Base-by-base conservation (phyloP, 2,329 filamentous ascomycete genomes). In the Xylariales sp. region DNA sequence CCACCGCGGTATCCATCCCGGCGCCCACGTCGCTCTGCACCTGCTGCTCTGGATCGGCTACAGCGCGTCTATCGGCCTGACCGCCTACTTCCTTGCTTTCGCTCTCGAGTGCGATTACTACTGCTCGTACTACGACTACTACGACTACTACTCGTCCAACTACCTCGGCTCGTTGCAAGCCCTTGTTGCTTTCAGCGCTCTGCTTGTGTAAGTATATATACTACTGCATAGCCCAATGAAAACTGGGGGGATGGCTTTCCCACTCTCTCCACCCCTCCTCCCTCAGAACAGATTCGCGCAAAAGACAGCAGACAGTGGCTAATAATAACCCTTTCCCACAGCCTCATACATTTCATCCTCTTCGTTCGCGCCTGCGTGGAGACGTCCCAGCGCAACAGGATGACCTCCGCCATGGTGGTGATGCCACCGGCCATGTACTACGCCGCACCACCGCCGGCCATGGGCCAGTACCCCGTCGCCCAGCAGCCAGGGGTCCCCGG, bases 1-100 rank as follows among this genome's bases (percentile, higher is more conserved):
- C 8, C 40, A 42, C 18, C 45, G 47, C 6, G 46, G 47, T 13
- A 60, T 57, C 33, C 54, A 57, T 28, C 56, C 56, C 3, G 55
- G 55, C 20, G 56, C 55, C 13, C 45, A 50, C 21, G 49, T 53
- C 8, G 51, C 43, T 2, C 32, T 54, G 5, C 49, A 54, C 6
- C 45, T 53, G 12, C 31, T 54, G 6, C 30, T 53, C 15, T 52
- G 49, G 46, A 17, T 54, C 4, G 46, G 47, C 5, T 49, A 53
- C 37, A 11, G 20, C 14, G 41, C 33, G 14, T 41, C 37, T 2
- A 15, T 43, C 6, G 47, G 42, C 12, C 19, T 53, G 18, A 47
- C 45, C 4, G 45, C 38, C 15, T 48, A 42, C 15, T 24, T 47
- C 2, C 32, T 49, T 4, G 40, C 29, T 3, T 43, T 41, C 31